A percentile compares a stretch with the other conserved stretches of the same genome.
These are phyloP conservation scores for Delonix regia DNA, from an alignment of 306 rosid species.

Conservation along the genomic window DNA sequence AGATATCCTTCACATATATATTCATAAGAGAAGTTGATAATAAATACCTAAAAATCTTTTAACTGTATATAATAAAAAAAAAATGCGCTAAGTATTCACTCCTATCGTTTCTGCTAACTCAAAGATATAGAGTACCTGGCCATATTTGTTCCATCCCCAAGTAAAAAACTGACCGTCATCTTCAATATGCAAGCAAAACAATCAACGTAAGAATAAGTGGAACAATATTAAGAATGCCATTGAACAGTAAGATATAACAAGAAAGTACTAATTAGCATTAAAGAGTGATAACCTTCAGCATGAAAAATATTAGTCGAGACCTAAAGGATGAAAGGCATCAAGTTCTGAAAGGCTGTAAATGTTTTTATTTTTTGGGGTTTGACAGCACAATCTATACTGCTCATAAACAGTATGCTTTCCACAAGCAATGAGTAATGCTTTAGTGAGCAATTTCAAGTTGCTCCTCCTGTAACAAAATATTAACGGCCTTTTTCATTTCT, in stretches of 20 bases:
- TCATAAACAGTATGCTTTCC: background rate
- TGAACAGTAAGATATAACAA: background rate
- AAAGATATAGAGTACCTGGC: conserved; percentile 63
- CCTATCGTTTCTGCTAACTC: background rate
- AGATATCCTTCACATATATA: background rate
- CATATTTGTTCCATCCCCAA: conserved; percentile 98
- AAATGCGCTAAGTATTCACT: background rate
- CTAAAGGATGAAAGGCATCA: background rate
- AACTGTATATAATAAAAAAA: background rate
- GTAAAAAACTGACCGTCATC: conserved; percentile 72
- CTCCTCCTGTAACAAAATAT: background rate
- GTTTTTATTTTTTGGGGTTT: background rate
- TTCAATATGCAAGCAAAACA: conserved; percentile 37
- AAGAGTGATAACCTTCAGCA: background rate
- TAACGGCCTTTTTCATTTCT: background rate
- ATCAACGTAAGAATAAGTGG: background rate
- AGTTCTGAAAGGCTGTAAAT: background rate
- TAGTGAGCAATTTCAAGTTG: background rate
- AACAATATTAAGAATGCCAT: background rate
- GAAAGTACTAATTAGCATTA: background rate
- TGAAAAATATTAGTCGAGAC: background rate
- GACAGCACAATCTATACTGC: background rate
- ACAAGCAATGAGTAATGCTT: background rate
- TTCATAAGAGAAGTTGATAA: background rate
- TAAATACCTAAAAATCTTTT: background rate